A percentile compares a stretch with the other conserved stretches of the same genome.
These are phyloP conservation scores for Gaultheria prostrata DNA, from an alignment of 148 eudicot species.

Conservation along the genomic window DNA sequence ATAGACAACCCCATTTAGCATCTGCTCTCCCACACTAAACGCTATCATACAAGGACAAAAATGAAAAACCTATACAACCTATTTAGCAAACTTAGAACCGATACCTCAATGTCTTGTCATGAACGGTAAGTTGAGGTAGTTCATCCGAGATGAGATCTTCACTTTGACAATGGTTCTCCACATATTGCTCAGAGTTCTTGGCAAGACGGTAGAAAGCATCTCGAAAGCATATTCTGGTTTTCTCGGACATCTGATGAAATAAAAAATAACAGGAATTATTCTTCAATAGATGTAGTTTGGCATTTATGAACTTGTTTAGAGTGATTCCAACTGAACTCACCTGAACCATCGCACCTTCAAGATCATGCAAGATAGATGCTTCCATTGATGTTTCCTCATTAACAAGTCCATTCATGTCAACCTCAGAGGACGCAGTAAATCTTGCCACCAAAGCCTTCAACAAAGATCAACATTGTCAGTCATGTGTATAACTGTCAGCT, in stretches of 20 bases:
- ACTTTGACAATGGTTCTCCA: constrained; percentile 15
- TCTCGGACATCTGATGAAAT: constrained; percentile 43
- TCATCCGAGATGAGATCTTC: constrained; percentile 30
- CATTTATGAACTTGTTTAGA: not conserved
- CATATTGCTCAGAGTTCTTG: constrained; percentile 44
- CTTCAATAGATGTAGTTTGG: not conserved
- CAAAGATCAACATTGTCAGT: constrained; percentile 21
- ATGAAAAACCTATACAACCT: not conserved
- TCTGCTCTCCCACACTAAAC: not conserved
- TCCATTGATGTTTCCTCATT: constrained; percentile 46
- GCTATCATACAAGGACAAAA: not conserved
- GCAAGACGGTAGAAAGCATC: constrained; percentile 91
- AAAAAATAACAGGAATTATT: constrained; percentile 1
- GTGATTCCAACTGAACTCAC: constrained; percentile 24
- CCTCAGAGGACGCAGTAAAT: constrained; percentile 28
- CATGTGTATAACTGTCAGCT: not conserved
- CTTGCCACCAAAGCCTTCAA: constrained; percentile 39
- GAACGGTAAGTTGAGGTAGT: constrained; percentile 21
- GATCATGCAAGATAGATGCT: constrained; percentile 55
- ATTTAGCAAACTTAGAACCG: not conserved
- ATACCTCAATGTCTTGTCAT: constrained; percentile 41
- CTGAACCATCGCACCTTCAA: constrained; percentile 56
- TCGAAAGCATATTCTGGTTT: constrained; percentile 69
- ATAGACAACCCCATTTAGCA: not conserved
- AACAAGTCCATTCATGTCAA: constrained; percentile 18